phyloP scores from a whole-genome alignment of 2,329 filamentous ascomycete genomes.

The Ophiostoma sp. region DNA sequence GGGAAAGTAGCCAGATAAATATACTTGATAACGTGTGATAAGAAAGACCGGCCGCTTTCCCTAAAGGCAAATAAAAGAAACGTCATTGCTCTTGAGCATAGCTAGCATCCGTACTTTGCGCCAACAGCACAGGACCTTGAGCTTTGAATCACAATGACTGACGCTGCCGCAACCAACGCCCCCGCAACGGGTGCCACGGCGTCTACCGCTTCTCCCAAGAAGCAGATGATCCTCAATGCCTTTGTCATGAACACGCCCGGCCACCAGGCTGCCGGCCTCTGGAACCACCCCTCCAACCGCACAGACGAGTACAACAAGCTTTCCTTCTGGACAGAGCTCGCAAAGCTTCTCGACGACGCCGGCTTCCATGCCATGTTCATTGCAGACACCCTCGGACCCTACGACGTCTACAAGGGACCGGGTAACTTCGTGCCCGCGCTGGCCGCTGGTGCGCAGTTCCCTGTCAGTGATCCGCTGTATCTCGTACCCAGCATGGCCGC shows the following conservation, averaged over 20 bases:
- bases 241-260: slow-evolving; percentile 33
- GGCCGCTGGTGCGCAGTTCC: slow-evolving; percentile 24
- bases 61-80: neutral
- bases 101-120: neutral
- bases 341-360: slow-evolving; percentile 22
- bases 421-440: slow-evolving; percentile 21
- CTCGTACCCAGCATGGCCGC: slow-evolving; percentile 21
- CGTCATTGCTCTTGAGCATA: neutral
- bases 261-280: slow-evolving; percentile 24
- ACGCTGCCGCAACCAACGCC: neutral
- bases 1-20: neutral
- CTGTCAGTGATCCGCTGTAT: slow-evolving; percentile 22
- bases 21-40: neutral
- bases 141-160: neutral
- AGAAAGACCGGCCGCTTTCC: neutral
- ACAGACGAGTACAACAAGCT: slow-evolving; percentile 24
- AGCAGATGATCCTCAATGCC: slow-evolving; percentile 40
- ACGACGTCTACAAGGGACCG: slow-evolving; percentile 25
- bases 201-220: slow-evolving; percentile 22
- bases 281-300: slow-evolving; percentile 23
- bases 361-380: slow-evolving; percentile 26
- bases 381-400: slow-evolving; percentile 24
- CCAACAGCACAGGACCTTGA: too few species aligned
- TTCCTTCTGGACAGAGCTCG: slow-evolving; percentile 23
- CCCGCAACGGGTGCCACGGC: neutral